These are phyloP conservation scores for Castanea sativa DNA, from an alignment of 306 rosid genomes.

Conservation along the genomic window DNA sequence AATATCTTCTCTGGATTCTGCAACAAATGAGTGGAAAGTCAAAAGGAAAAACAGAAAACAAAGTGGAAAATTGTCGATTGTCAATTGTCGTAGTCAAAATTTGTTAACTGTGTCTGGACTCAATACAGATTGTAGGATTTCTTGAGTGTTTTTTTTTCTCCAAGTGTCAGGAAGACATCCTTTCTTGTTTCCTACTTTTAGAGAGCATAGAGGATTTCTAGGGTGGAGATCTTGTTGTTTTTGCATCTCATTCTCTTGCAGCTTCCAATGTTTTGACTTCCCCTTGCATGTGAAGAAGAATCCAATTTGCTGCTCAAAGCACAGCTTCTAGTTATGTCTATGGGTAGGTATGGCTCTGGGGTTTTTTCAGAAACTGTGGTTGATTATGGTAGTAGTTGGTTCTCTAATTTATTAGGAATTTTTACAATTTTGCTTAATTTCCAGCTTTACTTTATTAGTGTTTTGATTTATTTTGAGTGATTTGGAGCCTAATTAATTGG, in stretches of 20 bases:
- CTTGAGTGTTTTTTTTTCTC: background rate
- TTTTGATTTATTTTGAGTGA: background rate
- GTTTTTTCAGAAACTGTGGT: background rate
- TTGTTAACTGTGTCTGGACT: background rate
- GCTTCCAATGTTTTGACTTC: background rate
- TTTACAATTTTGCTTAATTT: background rate
- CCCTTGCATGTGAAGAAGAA: background rate
- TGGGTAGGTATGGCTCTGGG: background rate
- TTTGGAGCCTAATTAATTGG: background rate
- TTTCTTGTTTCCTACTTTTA: background rate
- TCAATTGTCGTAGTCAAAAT: background rate
- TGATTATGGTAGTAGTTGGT: background rate
- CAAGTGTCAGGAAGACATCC: background rate
- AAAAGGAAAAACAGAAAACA: background rate
- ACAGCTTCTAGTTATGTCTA: background rate
- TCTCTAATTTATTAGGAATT: background rate
- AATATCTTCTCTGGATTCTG: background rate
- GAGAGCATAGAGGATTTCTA: background rate
- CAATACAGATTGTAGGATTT: background rate
- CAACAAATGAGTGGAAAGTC: background rate
- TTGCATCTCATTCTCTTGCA: background rate
- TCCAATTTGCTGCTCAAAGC: background rate
- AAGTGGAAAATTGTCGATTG: background rate
- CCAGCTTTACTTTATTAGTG: background rate
- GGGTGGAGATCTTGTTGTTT: background rate